These are phyloP conservation scores for Diplotaxis tenuifolia DNA, from an alignment of 345 rosid species.

Conservation along the genomic window DNA sequence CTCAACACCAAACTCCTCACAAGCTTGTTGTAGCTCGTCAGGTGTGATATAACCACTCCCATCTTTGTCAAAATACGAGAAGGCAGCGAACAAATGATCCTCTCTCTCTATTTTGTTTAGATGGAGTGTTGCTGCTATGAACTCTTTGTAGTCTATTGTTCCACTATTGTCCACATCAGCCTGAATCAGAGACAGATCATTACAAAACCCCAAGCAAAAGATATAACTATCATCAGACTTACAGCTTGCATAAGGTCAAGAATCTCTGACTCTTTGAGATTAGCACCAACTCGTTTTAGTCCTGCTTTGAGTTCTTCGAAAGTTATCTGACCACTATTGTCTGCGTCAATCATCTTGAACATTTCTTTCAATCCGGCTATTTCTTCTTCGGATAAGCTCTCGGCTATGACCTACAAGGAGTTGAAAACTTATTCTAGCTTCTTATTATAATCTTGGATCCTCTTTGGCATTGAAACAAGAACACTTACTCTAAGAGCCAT, in stretches of 20 bases:
- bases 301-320: too few relatives aligned
- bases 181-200: conserved; percentile 40
- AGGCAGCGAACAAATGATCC: conserved; percentile 74
- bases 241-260: conserved; percentile 92
- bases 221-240: conserved; percentile 31
- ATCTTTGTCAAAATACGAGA: conserved; percentile 81
- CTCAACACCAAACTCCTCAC: too few relatives aligned
- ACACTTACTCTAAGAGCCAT: not conserved
- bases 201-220: not conserved
- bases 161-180: too few relatives aligned
- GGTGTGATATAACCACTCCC: too few relatives aligned
- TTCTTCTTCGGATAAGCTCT: conserved; percentile 83
- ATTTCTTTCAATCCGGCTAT: conserved; percentile 92
- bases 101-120: too few relatives aligned
- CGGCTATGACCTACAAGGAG: conserved; percentile 66
- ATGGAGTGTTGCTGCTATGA: too few relatives aligned
- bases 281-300: conserved; percentile 74
- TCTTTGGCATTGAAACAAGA: not conserved
- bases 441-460: not conserved
- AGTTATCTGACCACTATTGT: too few relatives aligned
- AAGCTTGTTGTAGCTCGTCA: conserved; percentile 88
- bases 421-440: not conserved
- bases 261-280: too few relatives aligned
- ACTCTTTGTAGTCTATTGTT: too few relatives aligned
- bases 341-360: too few relatives aligned